Percentiles rank a stretch among this genome's conserved stretches.
phyloP scores from a whole-genome alignment of 805 yeast species.

The Yarrowia divulgata region DNA sequence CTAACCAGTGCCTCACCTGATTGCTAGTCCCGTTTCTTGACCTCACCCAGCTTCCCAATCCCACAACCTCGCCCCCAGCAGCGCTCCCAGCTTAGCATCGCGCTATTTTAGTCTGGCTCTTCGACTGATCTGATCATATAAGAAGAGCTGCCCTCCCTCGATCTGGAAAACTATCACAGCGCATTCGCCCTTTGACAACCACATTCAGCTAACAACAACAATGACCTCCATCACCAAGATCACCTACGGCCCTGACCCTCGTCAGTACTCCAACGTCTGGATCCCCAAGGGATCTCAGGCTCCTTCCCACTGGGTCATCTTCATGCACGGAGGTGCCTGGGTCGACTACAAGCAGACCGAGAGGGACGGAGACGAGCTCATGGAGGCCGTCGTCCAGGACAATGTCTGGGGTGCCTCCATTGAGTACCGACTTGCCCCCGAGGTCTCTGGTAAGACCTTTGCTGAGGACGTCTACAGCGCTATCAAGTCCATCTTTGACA shows the following conservation, averaged over 20 bases:
- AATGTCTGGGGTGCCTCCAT: slow-evolving; percentile 52
- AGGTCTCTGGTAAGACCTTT: slow-evolving; percentile 66
- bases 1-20: slow-evolving; percentile 5
- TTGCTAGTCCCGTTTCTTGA: slow-evolving; percentile 2
- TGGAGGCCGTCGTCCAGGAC: slow-evolving; percentile 46
- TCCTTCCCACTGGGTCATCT: slow-evolving; percentile 52
- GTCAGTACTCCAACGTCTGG: slow-evolving; percentile 17
- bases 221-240: slow-evolving; percentile 20
- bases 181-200: neutral
- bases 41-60: neutral
- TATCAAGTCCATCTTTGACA: slow-evolving; percentile 47
- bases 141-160: neutral
- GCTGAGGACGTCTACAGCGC: slow-evolving; percentile 62
- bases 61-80: neutral
- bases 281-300: slow-evolving; percentile 24
- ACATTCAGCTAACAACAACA: neutral
- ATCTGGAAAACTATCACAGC: slow-evolving; percentile 4
- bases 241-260: slow-evolving; percentile 23
- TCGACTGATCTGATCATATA: slow-evolving; percentile 11
- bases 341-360: slow-evolving; percentile 69
- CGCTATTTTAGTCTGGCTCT: slow-evolving; percentile 5
- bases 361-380: slow-evolving; percentile 58
- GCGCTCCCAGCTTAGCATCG: slow-evolving; percentile 15
- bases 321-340: slow-evolving; percentile 93
- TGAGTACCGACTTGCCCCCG: slow-evolving; percentile 75